phyloP scores from a whole-genome alignment of 1,139 yeast genomes.

The Scheffersomyces stambukii region DNA sequence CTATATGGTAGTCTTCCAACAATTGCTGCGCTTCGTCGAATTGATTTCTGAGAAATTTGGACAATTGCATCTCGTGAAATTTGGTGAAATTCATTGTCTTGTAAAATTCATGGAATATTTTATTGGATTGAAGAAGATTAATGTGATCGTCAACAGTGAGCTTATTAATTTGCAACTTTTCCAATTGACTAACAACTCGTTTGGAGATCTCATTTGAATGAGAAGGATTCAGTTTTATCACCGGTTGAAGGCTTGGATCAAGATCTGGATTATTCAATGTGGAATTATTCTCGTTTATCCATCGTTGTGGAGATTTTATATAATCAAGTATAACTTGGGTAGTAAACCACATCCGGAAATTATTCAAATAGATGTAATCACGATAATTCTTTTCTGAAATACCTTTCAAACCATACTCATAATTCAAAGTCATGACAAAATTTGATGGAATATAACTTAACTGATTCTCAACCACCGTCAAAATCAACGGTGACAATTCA shows the following conservation, averaged over 20 bases:
- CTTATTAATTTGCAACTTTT: conserved; percentile 18
- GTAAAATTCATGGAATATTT: conserved; percentile 21
- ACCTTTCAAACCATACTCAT: conserved; percentile 26
- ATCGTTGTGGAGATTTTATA: conserved; percentile 18
- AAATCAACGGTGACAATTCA: conserved; percentile 29
- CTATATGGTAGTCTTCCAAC: conserved; percentile 6
- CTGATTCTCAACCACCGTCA: conserved; percentile 31
- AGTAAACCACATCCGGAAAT: conserved; percentile 32
- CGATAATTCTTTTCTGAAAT: conserved; percentile 22
- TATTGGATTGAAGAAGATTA: conserved; percentile 21
- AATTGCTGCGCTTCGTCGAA: conserved; percentile 7
- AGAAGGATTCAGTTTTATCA: background rate
- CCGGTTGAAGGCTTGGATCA: background rate
- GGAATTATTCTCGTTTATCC: conserved; percentile 15
- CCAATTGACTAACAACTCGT: conserved; percentile 17
- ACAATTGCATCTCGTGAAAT: conserved; percentile 25
- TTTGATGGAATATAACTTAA: conserved; percentile 30
- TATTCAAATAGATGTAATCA: conserved; percentile 25
- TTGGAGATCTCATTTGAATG: conserved; percentile 5
- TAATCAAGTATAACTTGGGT: conserved; percentile 24
- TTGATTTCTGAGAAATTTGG: conserved; percentile 10
- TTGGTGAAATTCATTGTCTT: conserved; percentile 21
- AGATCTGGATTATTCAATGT: conserved; percentile 4
- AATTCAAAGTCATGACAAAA: conserved; percentile 21
- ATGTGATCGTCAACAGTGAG: conserved; percentile 23